These are phyloP conservation scores for Neurospora terricola DNA, from an alignment of 495 filamentous ascomycete genomes.

Conservation along the genomic window DNA sequence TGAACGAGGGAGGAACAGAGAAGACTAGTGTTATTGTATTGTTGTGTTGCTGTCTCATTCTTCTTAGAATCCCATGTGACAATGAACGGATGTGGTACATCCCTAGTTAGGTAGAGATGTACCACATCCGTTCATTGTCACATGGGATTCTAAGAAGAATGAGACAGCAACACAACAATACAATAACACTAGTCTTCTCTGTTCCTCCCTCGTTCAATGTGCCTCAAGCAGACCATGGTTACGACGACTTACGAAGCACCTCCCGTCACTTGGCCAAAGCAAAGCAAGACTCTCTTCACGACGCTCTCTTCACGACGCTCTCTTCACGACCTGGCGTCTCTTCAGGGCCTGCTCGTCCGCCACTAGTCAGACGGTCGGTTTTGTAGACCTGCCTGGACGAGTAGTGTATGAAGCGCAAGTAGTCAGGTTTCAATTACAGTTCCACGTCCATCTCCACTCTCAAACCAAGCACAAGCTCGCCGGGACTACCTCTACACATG, in stretches of 20 bases:
- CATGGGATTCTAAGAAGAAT: not conserved
- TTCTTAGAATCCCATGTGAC: not conserved
- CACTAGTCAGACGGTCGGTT: too few relatives aligned
- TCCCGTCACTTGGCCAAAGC: too few relatives aligned
- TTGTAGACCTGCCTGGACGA: too few relatives aligned
- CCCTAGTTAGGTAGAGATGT: not conserved
- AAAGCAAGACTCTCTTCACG: too few relatives aligned
- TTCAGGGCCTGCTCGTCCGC: too few relatives aligned
- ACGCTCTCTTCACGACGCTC: not conserved
- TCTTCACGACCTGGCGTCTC: not conserved
- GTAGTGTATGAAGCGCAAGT: not conserved
- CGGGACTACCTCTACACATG: not conserved
- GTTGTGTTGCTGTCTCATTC: constrained; percentile 5
- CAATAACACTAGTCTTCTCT: constrained; percentile 11
- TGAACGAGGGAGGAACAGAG: constrained; percentile 5
- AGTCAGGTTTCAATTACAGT: not conserved
- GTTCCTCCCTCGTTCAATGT: constrained; percentile 1
- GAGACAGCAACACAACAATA: constrained; percentile 8
- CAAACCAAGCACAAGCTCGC: not conserved
- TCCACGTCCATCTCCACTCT: not conserved
- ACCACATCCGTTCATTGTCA: constrained; percentile 5
- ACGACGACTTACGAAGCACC: too few relatives aligned
- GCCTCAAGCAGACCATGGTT: too few relatives aligned
- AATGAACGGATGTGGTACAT: constrained; percentile 5
- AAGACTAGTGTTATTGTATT: constrained; percentile 11